Evolutionary conservation across 495 filamentous ascomycete species (phyloP).

Genomic region (Neurospora hispaniola): DNA sequence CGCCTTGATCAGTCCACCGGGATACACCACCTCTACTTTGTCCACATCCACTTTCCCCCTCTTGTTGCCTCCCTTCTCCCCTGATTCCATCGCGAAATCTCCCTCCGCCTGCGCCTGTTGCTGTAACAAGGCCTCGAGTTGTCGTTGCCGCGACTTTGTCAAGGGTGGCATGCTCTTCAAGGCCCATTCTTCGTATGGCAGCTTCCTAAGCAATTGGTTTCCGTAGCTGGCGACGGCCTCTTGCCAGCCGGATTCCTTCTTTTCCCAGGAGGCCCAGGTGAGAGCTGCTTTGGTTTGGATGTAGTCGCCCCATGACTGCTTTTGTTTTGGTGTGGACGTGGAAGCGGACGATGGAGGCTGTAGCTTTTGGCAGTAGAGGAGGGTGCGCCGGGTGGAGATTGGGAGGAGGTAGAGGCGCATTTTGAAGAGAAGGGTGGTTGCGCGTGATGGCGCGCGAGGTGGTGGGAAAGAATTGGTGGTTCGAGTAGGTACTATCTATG

Average conservation of each 20-base stretch:
- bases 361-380: slow-evolving; percentile 84
- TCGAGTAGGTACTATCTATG: neutral
- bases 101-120: neutral
- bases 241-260: slow-evolving; percentile 75
- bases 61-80: slow-evolving; percentile 37
- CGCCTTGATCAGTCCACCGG: slow-evolving; percentile 52
- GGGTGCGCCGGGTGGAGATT: slow-evolving; percentile 79
- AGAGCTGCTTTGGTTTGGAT: slow-evolving; percentile 55
- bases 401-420: slow-evolving; percentile 97
- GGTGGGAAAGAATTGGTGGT: neutral
- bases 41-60: slow-evolving; percentile 38
- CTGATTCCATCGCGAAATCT: neutral
- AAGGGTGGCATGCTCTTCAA: slow-evolving; percentile 88
- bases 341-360: slow-evolving; percentile 48
- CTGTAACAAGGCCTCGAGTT: neutral
- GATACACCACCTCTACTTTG: slow-evolving; percentile 70
- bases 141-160: slow-evolving; percentile 22
- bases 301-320: slow-evolving; percentile 50
- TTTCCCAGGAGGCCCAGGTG: slow-evolving; percentile 81
- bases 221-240: slow-evolving; percentile 75
- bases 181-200: slow-evolving; percentile 95
- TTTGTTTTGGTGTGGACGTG: slow-evolving; percentile 50
- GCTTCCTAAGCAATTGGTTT: slow-evolving; percentile 71
- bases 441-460: neutral
- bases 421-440: slow-evolving; percentile 8